Conservation (phyloP, 2,329 filamentous ascomycete species). For the Verticillium nonalfalfae region DNA sequence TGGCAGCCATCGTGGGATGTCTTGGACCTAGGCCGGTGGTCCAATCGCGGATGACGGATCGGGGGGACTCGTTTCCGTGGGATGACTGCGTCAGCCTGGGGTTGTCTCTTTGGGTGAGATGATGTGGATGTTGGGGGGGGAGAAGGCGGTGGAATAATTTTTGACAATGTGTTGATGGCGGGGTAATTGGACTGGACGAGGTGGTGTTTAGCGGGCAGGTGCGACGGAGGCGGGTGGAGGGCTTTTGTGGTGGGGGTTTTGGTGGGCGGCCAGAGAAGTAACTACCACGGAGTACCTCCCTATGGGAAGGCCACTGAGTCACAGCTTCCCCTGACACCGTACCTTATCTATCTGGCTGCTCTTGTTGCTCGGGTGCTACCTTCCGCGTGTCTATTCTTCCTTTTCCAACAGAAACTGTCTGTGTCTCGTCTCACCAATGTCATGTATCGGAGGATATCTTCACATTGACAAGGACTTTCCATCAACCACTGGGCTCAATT, state of each 20-base stretch:
- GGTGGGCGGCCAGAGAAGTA: neutral
- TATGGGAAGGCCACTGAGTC: neutral
- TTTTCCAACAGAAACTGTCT: neutral
- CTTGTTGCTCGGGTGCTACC: neutral
- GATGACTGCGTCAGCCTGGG: neutral
- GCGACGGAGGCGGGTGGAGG: neutral
- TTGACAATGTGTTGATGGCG: neutral
- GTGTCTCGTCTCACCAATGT: neutral
- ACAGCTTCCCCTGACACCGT: neutral
- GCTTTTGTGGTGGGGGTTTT: neutral
- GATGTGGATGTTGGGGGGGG: neutral
- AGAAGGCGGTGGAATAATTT: conserved; percentile 1
- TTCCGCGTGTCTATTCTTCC: neutral
- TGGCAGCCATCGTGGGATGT: conserved; percentile 28
- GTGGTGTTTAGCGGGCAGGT: neutral
- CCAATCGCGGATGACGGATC: neutral
- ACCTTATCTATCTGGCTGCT: neutral
- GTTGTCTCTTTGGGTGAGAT: neutral
- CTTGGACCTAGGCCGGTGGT: neutral
- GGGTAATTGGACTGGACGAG: neutral
- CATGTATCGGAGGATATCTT: neutral
- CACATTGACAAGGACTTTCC: neutral
- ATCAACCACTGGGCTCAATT: neutral
- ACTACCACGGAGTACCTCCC: too few relatives aligned
- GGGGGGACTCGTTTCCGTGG: neutral